Conservation (phyloP, 345 rosid species). For the Melaleuca alternifolia region DNA sequence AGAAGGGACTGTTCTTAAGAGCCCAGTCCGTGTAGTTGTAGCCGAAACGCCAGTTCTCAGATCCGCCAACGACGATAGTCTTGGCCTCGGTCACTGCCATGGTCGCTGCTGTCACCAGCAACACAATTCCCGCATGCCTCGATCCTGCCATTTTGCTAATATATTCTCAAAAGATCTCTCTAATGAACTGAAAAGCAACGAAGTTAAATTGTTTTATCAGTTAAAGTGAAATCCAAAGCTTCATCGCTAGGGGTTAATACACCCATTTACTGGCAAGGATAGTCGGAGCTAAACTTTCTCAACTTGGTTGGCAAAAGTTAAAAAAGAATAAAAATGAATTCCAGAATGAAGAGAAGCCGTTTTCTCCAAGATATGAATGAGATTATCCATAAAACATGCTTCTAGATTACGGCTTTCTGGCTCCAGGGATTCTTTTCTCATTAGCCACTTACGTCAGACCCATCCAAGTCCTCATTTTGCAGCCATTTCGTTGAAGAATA, state of each 20-base stretch:
- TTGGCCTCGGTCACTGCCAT: slow-evolving; percentile 2
- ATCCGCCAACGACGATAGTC: slow-evolving; percentile 9
- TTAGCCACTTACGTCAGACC: not conserved
- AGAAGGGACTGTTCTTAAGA: slow-evolving; percentile 10
- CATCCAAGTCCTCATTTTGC: not conserved
- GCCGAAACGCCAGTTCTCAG: slow-evolving; percentile 8
- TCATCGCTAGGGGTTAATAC: not conserved
- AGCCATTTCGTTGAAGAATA: not conserved
- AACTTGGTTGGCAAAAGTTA: not conserved
- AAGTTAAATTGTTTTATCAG: not conserved
- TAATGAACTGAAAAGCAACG: not conserved
- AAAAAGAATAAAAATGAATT: not conserved
- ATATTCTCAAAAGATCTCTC: not conserved
- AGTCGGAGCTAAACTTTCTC: not conserved
- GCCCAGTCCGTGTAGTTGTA: slow-evolving; percentile 10
- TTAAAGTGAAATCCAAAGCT: not conserved
- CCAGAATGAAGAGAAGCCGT: not conserved
- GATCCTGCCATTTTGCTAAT: not conserved
- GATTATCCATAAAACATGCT: not conserved
- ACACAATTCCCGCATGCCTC: not conserved
- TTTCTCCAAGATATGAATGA: not conserved
- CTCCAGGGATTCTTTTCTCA: not conserved
- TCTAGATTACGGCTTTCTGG: not conserved
- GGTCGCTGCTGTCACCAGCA: not conserved
- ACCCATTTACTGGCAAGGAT: not conserved